Base-by-base conservation (phyloP, 129 eudicot genomes). In the sunflower (Helianthus annuus) region DNA sequence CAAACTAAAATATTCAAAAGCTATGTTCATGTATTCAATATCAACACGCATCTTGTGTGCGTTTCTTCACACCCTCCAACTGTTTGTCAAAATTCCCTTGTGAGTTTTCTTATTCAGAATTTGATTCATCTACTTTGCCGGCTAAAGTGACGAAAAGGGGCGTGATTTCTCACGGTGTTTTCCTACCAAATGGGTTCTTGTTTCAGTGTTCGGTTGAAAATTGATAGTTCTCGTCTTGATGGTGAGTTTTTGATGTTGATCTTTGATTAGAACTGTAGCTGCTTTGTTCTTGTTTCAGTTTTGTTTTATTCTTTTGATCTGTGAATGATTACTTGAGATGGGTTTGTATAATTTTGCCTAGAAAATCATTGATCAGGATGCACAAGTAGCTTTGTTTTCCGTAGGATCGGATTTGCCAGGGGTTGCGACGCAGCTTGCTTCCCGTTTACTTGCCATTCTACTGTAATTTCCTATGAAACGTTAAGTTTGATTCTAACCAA, bases 161-260 rank as follows among this genome's bases (percentile, higher is more conserved):
- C 36, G 36, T 32, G 36, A 32, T 32, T 32, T 32, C 36, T 32
- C 4, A 32, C 36, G 36, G 5, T 10, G 60, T 7, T 68, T 68
- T 68, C 58, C 1, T 48, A 49, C 66, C 54, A 57, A 15, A 84
- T 84, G 88, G 88, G 88, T 51, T 80, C 85, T 66, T 84, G 88
- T 78, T 65, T 80, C 36, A 84, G 85, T 77, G 74, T 66, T 62
- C 66, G 58, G 60, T 74, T 84, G 76, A 77, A 81, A 74, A 76
- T 81, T 24, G 88, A 84, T 52, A 80, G 83, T 27, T 83, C 88
- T 70, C 74, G 77, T 68, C 84, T 76, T 75, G 84, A 81, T 68
- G 84, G 88, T 83, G 74, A 63, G 80, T 59, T 32, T 46, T n/a
- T 59, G 8, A 19, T 56, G 14, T 16, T 55, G 19, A 22, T 56